Evolutionary conservation across 768 basidiomycete species (phyloP).

Genomic region (Trametes meyenii): DNA sequence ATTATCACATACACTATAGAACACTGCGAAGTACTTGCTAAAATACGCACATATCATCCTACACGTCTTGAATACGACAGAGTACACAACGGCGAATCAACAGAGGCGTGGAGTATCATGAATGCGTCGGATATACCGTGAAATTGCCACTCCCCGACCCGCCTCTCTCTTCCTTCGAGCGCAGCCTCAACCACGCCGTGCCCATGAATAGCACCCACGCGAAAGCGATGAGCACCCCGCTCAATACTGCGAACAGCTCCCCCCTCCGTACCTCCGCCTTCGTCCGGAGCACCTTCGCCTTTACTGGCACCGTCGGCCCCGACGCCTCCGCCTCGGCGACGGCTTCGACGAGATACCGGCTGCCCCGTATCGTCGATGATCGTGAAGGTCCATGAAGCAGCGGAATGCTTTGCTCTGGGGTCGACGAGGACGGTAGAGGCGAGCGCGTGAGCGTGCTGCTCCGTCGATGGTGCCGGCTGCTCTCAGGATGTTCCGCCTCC

Average conservation of each 20-base stretch:
- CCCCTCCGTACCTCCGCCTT: constrained; percentile 45
- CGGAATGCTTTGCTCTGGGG: constrained; percentile 29
- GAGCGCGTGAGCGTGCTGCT: constrained; percentile 12
- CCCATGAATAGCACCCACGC: constrained; percentile 69
- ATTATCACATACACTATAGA: too few relatives aligned
- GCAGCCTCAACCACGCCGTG: constrained; percentile 61
- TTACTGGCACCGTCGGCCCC: not conserved
- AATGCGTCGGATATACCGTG: not conserved
- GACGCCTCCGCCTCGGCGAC: not conserved
- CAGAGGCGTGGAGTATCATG: not conserved
- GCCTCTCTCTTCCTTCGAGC: constrained; percentile 44
- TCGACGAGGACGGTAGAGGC: constrained; percentile 21
- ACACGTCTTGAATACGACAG: not conserved
- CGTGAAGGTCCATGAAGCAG: constrained; percentile 25
- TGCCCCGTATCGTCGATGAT: constrained; percentile 24
- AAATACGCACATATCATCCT: not conserved
- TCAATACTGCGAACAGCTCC: constrained; percentile 47
- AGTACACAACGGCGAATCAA: not conserved
- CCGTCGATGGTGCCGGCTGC: constrained; percentile 4
- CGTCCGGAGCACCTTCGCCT: constrained; percentile 24
- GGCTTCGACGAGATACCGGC: constrained; percentile 23
- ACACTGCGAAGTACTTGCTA: too few relatives aligned
- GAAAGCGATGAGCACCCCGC: constrained; percentile 44
- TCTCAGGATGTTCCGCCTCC: constrained; percentile 10
- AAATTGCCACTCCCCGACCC: constrained; percentile 8